Conservation (phyloP, 1,284 basidiomycete genomes). For the Ceratorhiza oryzae-sativae region DNA sequence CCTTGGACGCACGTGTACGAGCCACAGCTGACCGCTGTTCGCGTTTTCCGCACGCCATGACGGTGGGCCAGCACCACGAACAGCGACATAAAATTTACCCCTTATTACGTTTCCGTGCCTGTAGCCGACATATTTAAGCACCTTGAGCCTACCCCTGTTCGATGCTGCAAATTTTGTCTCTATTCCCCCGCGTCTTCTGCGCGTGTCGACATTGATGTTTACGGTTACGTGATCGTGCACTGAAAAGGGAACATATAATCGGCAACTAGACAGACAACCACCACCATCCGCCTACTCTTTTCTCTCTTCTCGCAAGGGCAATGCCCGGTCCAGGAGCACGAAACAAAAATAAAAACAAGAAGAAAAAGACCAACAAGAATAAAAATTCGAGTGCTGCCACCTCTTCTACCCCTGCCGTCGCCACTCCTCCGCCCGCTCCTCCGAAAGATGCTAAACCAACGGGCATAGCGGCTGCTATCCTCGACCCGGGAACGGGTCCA, state of each 20-base stretch:
- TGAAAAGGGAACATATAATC: neutral
- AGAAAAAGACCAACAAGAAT: conserved; percentile 49
- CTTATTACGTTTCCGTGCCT: neutral
- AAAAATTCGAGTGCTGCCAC: conserved; percentile 40
- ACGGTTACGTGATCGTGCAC: conserved; percentile 28
- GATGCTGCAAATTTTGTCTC: neutral
- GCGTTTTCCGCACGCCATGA: neutral
- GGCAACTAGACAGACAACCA: neutral
- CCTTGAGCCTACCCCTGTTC: neutral
- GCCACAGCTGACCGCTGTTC: neutral
- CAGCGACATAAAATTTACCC: neutral
- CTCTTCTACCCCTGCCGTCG: conserved; percentile 30
- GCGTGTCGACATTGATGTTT: neutral
- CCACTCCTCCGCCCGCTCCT: neutral
- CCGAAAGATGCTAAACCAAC: conserved; percentile 15
- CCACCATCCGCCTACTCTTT: neutral
- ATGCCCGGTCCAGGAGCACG: conserved; percentile 62
- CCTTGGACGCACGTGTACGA: conserved; percentile 2
- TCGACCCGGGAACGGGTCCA: conserved; percentile 77
- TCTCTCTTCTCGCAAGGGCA: conserved; percentile 4
- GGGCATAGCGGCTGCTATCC: conserved; percentile 60
- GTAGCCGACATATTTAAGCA: neutral
- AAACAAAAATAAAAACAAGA: conserved; percentile 56
- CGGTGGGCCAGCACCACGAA: neutral
- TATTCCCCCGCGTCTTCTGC: neutral